Evolutionary conservation across 116 monocot species (phyloP).

Genomic region (Zostera marina): DNA sequence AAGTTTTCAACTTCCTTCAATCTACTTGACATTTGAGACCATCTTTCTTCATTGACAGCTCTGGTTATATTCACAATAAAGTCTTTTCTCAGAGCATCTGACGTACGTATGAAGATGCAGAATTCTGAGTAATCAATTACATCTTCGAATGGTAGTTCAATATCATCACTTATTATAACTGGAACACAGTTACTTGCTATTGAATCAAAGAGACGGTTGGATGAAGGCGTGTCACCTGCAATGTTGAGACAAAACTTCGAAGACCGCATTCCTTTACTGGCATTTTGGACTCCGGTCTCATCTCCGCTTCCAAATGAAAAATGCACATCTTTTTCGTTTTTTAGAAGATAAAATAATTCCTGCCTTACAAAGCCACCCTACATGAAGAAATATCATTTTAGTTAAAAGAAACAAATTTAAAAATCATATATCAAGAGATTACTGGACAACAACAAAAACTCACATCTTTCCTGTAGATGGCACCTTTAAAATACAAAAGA

Average conservation of each 20-base stretch:
- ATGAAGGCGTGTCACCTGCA: slow-evolving; percentile 72
- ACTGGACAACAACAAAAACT: slow-evolving; percentile 11
- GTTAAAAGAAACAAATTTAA: background rate
- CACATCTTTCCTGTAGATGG: slow-evolving; percentile 84
- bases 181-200: slow-evolving; percentile 65
- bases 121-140: slow-evolving; percentile 54
- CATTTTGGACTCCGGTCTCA: slow-evolving; percentile 36
- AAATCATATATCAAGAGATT: background rate
- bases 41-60: slow-evolving; percentile 30
- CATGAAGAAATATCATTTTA: background rate
- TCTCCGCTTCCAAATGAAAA: slow-evolving; percentile 53
- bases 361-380: slow-evolving; percentile 74
- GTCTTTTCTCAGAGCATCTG: slow-evolving; percentile 45
- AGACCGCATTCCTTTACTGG: slow-evolving; percentile 51
- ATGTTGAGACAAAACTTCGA: slow-evolving; percentile 79
- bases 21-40: slow-evolving; percentile 54
- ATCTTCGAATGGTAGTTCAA: slow-evolving; percentile 73
- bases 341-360: slow-evolving; percentile 71
- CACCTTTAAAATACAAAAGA: slow-evolving; percentile 80
- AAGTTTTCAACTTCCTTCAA: slow-evolving; percentile 43
- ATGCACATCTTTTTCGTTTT: slow-evolving; percentile 65
- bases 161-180: slow-evolving; percentile 62
- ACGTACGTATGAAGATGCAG: slow-evolving; percentile 41
- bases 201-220: slow-evolving; percentile 65
- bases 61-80: slow-evolving; percentile 33